Evolutionary conservation across 2,329 filamentous ascomycete species (phyloP), one percentile per base, ranked within the genome.

Genomic region (Arthrinium phaeospermum): DNA sequence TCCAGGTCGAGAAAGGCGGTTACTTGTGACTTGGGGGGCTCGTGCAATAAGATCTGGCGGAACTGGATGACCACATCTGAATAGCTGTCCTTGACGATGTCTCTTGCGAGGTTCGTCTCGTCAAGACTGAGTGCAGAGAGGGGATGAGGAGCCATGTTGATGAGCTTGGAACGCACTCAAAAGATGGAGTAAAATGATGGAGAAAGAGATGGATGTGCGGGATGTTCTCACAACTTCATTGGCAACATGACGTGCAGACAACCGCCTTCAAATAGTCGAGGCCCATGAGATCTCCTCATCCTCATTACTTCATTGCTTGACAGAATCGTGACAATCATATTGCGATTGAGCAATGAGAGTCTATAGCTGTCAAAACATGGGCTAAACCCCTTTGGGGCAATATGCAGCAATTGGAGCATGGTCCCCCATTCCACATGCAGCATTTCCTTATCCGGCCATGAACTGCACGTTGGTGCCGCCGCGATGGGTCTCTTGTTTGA

Each of bases 11-110:
- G 57, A 19, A 64, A 64, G 22, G 57, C 57, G 22, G 57, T 41
- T 10, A 64, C 57, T 64, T 64, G 57, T 13, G 57, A 37, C 30
- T 64, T 64, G 19, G 57, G 57, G 57, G 57, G 57, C 6, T 64
- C 57, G 57, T 64, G 57, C n/a, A 64, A 41, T 41, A 64, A 64
- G 30, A 64, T 64, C 57, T 64, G 57, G n/a, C 57, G 57, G 34
- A 64, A 64, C 34, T 64, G 57, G 3, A 64, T 41, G 57, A 64
- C 57, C 3, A 64, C 57, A 8, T 64, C 34, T 2, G 57, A 41
- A 6, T 64, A 64, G 5, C 34, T 41, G 22, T 41, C 34, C 57
- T 41, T 64, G 57, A 64, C 57, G 10, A 64, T 14, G 10, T 64
- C 57, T 41, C 57, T 64, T 12, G 57, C 57, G 22, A 64, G 30